phyloP scores from a whole-genome alignment of 2,329 filamentous ascomycete genomes.

The Penicillium sp. region DNA sequence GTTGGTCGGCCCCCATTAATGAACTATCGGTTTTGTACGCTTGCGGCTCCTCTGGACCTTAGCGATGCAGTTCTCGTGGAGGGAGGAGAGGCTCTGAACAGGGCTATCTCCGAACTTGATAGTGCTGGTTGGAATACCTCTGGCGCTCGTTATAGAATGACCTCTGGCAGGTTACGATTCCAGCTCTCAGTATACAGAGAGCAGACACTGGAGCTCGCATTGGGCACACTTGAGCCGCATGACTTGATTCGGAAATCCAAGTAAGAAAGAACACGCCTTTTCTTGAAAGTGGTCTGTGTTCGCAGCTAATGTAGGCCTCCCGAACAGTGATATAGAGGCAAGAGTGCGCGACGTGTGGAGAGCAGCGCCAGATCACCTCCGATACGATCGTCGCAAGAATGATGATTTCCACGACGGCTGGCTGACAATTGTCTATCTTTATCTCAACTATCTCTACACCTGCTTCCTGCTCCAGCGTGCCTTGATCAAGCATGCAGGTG shows the following conservation, averaged over 20 bases:
- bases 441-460: constrained; percentile 37
- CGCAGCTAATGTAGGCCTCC: background rate
- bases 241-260: constrained; percentile 27
- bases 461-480: constrained; percentile 35
- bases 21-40: constrained; percentile 43
- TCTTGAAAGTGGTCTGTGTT: background rate
- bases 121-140: constrained; percentile 29
- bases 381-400: constrained; percentile 23
- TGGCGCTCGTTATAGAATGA: constrained; percentile 18
- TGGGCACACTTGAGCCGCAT: constrained; percentile 24
- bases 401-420: constrained; percentile 14
- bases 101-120: constrained; percentile 27
- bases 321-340: constrained; percentile 25
- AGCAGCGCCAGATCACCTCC: constrained; percentile 24
- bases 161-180: constrained; percentile 26
- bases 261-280: constrained; percentile 14
- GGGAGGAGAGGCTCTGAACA: constrained; percentile 23
- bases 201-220: constrained; percentile 31
- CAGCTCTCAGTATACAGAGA: constrained; percentile 29
- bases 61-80: constrained; percentile 28
- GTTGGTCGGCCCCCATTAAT: constrained; percentile 51
- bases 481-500: constrained; percentile 32
- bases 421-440: constrained; percentile 27
- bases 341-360: constrained; percentile 26
- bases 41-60: constrained; percentile 37